phyloP scores from a whole-genome alignment of 2,329 filamentous ascomycete genomes.

The Penicillium digitatum region DNA sequence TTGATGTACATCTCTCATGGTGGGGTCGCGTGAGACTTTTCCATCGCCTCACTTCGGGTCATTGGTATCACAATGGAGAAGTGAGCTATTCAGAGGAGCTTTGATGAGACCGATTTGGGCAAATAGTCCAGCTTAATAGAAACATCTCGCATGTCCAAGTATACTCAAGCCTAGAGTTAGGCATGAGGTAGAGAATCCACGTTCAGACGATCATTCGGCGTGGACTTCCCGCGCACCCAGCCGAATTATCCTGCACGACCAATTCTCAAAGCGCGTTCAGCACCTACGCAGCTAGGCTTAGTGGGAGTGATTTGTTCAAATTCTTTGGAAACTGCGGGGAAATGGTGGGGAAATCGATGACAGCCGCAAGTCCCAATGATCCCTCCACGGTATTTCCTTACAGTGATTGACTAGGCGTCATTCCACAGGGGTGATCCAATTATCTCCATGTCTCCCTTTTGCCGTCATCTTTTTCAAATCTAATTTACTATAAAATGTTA shows the following conservation, averaged over 20 bases:
- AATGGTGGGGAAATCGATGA: neutral
- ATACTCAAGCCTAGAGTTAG: no score
- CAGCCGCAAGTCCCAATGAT: neutral
- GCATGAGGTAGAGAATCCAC: no score
- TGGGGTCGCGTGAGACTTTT: neutral
- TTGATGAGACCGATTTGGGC: no score
- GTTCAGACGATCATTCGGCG: no score
- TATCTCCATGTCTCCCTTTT: neutral
- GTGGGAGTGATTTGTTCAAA: neutral
- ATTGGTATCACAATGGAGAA: no score
- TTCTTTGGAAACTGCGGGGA: neutral
- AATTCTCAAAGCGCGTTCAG: neutral
- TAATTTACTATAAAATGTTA: neutral
- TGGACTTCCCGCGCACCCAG: no score
- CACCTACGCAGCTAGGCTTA: neutral
- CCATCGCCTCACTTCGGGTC: neutral
- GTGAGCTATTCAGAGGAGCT: no score
- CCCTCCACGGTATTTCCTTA: no score
- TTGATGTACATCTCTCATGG: neutral
- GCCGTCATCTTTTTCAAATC: neutral
- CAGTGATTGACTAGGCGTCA: neutral
- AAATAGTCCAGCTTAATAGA: no score
- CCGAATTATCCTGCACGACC: neutral
- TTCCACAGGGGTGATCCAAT: neutral
- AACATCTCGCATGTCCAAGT: no score